Base-by-base conservation (phyloP, 2,329 filamentous ascomycete species). In the Hypoxylon sp. region DNA sequence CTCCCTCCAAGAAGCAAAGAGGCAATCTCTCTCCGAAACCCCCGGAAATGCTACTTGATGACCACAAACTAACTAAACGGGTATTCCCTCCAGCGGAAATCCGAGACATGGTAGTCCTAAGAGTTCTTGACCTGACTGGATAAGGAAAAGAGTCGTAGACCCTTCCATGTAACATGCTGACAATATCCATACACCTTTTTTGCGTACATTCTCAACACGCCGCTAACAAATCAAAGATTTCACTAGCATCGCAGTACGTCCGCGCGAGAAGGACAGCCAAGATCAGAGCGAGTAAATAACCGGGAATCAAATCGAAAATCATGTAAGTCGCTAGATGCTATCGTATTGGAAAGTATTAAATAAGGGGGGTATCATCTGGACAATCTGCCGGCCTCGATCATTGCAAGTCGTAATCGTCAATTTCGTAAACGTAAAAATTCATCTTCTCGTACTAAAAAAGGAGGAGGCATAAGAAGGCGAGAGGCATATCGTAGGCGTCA, bases 301-400 rank as follows among this genome's bases (percentile, higher is more conserved):
- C 13, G 5, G 49, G 22, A 49, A 54, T 17, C 19, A 64, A 58
- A 58, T 59, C 46, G 34, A 43, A 59, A 56, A 54, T 57, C 37
- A 57, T 52, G 3, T 58, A 7, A 30, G 26, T 64, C 61, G 64
- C 61, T 67, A 56, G 48, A 67, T 67, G 61, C 60, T 64, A 48
- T 19, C 26, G 7, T 24, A 48, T 34, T 10, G 43, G 28, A 39
- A 59, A 24, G 41, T 20, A 51, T 44, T 39, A 53, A 37, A 48
- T 4, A 46, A 47, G 28, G 43, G 26, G 61, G 64, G 64, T 67
- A 67, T 67, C 64, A 67, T 65, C 48, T n/a, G 49, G 54, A 46
- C 65, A 68, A 63, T 68, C 59, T 68, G 59, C 59, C 62, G 53
- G 44, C 24, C 56, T 62, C 46, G 11, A n/a, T 65, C 47, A 22